These are phyloP conservation scores for Termitomyces sp. DNA, from an alignment of 768 basidiomycete genomes.

Conservation along the genomic window DNA sequence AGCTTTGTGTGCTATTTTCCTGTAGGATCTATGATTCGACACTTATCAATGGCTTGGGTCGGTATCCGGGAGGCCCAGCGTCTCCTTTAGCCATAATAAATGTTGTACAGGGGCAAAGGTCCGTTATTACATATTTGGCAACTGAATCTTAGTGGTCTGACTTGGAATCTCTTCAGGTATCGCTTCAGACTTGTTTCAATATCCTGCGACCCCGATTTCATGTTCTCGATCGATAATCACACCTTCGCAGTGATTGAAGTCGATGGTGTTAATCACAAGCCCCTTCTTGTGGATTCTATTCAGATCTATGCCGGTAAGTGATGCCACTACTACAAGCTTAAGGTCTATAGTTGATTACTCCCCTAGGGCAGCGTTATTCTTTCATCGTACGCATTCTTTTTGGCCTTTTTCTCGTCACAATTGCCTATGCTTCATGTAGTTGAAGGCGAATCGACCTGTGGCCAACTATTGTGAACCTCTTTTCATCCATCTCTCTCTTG, in stretches of 20 bases:
- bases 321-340: background rate
- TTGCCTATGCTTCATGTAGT: background rate
- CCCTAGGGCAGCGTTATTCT: background rate
- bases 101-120: slow-evolving; percentile 28
- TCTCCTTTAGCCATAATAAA: slow-evolving; percentile 29
- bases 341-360: background rate
- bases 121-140: background rate
- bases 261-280: slow-evolving; percentile 26
- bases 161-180: slow-evolving; percentile 19
- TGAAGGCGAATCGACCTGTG: slow-evolving; percentile 29
- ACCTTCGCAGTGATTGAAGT: slow-evolving; percentile 33
- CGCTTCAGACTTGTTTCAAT: slow-evolving; percentile 45
- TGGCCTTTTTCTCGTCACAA: background rate
- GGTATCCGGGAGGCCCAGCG: slow-evolving; percentile 28
- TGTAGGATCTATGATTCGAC: slow-evolving; percentile 21
- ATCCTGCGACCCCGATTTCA: slow-evolving; percentile 37
- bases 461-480: slow-evolving; percentile 34
- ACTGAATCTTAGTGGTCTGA: background rate
- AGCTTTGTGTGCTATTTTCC: background rate
- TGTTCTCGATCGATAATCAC: slow-evolving; percentile 34
- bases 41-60: slow-evolving; percentile 42
- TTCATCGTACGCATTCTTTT: background rate
- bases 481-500: background rate
- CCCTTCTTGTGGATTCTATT: slow-evolving; percentile 30
- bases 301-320: slow-evolving; percentile 36